A percentile compares a stretch with the other conserved stretches of the same genome.
phyloP scores from a whole-genome alignment of 768 basidiomycete genomes.

The Suillus americanus region DNA sequence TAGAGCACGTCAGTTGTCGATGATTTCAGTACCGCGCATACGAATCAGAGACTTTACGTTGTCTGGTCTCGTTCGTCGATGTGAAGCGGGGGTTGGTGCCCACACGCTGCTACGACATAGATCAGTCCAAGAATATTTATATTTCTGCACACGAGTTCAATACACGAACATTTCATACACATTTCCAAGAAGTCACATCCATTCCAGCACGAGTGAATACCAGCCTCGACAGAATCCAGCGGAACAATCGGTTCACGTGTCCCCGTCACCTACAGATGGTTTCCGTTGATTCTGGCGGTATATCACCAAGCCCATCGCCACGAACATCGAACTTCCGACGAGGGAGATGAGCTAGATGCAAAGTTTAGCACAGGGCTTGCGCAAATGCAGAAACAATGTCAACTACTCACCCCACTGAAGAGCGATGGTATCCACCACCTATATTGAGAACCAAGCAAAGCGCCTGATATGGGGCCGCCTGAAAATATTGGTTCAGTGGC shows the following conservation, averaged over 20 bases:
- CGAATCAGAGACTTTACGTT: not conserved
- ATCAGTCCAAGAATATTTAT: not conserved
- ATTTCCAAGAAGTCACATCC: not conserved
- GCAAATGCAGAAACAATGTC: not conserved
- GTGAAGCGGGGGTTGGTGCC: not conserved
- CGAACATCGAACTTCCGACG: not conserved
- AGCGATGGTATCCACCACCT: not conserved
- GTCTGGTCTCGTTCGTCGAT: not conserved
- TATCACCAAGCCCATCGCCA: not conserved
- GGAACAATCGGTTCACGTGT: not conserved
- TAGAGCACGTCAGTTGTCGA: not conserved
- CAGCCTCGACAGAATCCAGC: not conserved
- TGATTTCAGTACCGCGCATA: not conserved
- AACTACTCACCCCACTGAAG: not conserved
- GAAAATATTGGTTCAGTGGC: not conserved
- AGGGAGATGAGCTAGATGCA: not conserved
- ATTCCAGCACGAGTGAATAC: not conserved
- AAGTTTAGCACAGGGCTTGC: not conserved
- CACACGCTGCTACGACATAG: not conserved
- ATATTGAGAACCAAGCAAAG: slow-evolving; percentile 1
- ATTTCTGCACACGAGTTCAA: not conserved
- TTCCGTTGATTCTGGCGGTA: not conserved
- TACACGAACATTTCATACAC: not conserved
- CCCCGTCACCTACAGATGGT: not conserved
- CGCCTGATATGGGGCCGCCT: not conserved